Percentiles rank a stretch among this genome's conserved stretches.
phyloP scores from a whole-genome alignment of 371 early-diverging fungal genomes.

The Mucor plumbeus region DNA sequence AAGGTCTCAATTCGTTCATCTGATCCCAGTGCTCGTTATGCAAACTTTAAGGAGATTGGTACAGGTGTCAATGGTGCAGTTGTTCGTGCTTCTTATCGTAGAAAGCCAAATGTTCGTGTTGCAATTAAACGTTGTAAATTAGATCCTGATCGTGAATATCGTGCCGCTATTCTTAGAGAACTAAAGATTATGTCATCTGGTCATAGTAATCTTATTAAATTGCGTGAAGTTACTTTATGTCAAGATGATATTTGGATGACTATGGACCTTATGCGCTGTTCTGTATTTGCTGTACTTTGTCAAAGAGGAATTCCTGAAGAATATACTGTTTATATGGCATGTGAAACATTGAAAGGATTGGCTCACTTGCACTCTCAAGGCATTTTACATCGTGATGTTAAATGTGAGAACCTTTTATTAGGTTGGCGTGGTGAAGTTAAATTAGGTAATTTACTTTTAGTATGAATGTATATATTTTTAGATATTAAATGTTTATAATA shows the following conservation, averaged over 20 bases:
- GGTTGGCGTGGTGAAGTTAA: constrained; percentile 57
- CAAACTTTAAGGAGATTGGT: constrained; percentile 48
- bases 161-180: constrained; percentile 51
- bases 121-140: constrained; percentile 56
- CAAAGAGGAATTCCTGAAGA: constrained; percentile 53
- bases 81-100: constrained; percentile 41
- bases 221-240: constrained; percentile 48
- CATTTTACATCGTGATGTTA: constrained; percentile 56
- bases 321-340: constrained; percentile 44
- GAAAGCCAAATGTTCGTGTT: constrained; percentile 34
- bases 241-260: constrained; percentile 51
- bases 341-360: constrained; percentile 49
- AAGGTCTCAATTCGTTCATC: constrained; percentile 39
- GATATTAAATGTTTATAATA: not conserved
- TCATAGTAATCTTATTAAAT: constrained; percentile 46
- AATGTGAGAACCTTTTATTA: constrained; percentile 55
- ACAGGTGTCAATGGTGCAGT: constrained; percentile 59
- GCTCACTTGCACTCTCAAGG: constrained; percentile 48
- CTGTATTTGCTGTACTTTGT: constrained; percentile 52
- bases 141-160: constrained; percentile 51
- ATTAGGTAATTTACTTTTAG: constrained; percentile 33
- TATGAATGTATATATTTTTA: not conserved
- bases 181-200: constrained; percentile 53
- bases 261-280: constrained; percentile 55
- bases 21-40: constrained; percentile 44